Evolutionary conservation across 2,329 filamentous ascomycete species (phyloP).

Genomic region (Ramularia endophylla): DNA sequence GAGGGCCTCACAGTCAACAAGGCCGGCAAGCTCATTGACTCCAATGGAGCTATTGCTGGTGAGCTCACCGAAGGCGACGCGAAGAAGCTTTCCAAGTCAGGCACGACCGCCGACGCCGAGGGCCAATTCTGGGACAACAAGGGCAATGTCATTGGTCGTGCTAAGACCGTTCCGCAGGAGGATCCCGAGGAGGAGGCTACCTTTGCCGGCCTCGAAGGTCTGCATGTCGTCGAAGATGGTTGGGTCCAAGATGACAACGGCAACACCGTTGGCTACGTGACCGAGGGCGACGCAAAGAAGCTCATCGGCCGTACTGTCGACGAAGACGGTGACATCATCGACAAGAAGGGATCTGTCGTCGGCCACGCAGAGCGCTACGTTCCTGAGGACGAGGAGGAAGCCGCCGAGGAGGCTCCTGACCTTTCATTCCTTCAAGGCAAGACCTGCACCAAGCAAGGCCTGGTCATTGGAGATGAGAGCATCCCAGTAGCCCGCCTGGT

Average conservation of each 20-base stretch:
- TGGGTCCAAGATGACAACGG: conserved; percentile 47
- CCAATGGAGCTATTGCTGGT: conserved; percentile 42
- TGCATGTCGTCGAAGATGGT: conserved; percentile 45
- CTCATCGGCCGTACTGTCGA: conserved; percentile 46
- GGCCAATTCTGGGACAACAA: conserved; percentile 51
- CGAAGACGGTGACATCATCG: conserved; percentile 48
- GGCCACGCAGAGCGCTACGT: conserved; percentile 52
- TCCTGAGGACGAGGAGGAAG: conserved; percentile 56
- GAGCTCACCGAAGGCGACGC: conserved; percentile 47
- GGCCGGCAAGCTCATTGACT: conserved; percentile 45
- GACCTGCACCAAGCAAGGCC: conserved; percentile 46
- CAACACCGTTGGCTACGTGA: conserved; percentile 44
- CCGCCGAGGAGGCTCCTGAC: conserved; percentile 40
- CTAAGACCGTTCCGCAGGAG: conserved; percentile 42
- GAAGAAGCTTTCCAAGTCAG: conserved; percentile 48
- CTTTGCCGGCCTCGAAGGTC: conserved; percentile 47
- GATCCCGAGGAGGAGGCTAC: conserved; percentile 44
- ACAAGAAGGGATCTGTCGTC: conserved; percentile 49
- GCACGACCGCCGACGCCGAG: conserved; percentile 39
- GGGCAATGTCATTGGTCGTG: conserved; percentile 47
- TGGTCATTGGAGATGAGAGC: conserved; percentile 46
- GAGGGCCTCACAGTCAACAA: conserved; percentile 48
- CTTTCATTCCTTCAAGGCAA: conserved; percentile 42
- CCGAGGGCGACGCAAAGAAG: conserved; percentile 47
- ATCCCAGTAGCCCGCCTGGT: conserved; percentile 57